Evolutionary conservation across 2,329 filamentous ascomycete species (phyloP).

Genomic region (Samsoniella hepiali): DNA sequence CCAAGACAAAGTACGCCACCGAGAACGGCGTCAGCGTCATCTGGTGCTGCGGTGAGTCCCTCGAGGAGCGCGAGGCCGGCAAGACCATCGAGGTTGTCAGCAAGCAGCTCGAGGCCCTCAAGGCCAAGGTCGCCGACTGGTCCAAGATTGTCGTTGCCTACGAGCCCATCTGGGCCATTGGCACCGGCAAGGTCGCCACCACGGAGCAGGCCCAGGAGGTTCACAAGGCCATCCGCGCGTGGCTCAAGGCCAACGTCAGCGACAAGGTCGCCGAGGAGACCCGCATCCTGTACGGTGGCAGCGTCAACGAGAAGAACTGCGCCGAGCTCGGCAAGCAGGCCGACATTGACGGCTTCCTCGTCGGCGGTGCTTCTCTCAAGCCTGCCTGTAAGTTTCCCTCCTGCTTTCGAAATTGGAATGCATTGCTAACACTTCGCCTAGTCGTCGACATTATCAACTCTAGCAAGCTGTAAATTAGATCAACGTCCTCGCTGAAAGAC

Average conservation of each 20-base stretch:
- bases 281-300: constrained; percentile 93
- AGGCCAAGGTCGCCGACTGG: constrained; percentile 79
- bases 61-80: constrained; percentile 83
- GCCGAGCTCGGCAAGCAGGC: constrained; percentile 83
- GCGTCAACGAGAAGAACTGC: constrained; percentile 98
- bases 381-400: constrained; percentile 69
- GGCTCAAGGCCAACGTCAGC: constrained; percentile 76
- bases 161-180: constrained; percentile 96
- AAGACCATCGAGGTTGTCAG: constrained; percentile 86
- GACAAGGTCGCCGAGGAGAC: constrained; percentile 78
- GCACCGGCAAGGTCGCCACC: constrained; percentile 89
- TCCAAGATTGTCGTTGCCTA: constrained; percentile 93
- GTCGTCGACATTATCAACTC: constrained; percentile 60
- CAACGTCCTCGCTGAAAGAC: not conserved
- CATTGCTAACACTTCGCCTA: constrained; percentile 28
- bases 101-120: constrained; percentile 78
- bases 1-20: constrained; percentile 90
- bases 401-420: not conserved
- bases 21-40: constrained; percentile 88
- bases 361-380: constrained; percentile 95
- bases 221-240: constrained; percentile 85
- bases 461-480: constrained; percentile 40
- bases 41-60: constrained; percentile 94
- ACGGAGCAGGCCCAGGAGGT: constrained; percentile 91
- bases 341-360: constrained; percentile 97